Percentiles rank a stretch among this genome's conserved stretches.
Evolutionary conservation across 129 eudicot species (phyloP).

Genomic region (Deinandra increscens): DNA sequence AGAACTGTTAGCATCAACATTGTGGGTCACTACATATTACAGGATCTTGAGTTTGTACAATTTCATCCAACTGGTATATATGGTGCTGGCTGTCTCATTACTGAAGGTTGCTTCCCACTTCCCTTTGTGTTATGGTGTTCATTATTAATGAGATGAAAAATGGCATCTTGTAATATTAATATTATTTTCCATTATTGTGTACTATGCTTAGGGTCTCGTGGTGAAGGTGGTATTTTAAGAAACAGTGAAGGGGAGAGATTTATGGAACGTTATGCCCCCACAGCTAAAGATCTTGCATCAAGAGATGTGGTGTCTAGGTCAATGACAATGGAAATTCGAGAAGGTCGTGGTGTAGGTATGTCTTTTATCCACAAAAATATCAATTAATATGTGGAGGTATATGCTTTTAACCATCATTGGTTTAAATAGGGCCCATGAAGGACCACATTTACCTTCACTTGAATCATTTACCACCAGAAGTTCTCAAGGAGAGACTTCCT

Average conservation of each 20-base stretch:
- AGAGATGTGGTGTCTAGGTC: slow-evolving; percentile 98
- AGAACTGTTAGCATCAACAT: not conserved
- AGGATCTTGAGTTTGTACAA: slow-evolving; percentile 99
- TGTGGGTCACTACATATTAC: slow-evolving; percentile 24
- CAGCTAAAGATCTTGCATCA: slow-evolving; percentile 99
- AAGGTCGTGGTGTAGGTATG: slow-evolving; percentile 99
- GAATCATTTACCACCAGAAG: slow-evolving; percentile 97
- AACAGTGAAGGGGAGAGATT: slow-evolving; percentile 97
- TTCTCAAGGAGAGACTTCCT: slow-evolving; percentile 97
- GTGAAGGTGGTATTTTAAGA: slow-evolving; percentile 95
- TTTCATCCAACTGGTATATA: slow-evolving; percentile 98
- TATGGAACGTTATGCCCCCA: slow-evolving; percentile 99
- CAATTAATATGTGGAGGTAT: not conserved
- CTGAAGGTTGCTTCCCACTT: slow-evolving; percentile 64
- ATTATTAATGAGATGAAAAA: not conserved
- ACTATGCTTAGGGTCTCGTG: slow-evolving; percentile 72
- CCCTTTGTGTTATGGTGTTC: not conserved
- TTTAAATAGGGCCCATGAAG: slow-evolving; percentile 74
- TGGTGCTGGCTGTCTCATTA: slow-evolving; percentile 98
- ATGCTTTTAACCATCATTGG: slow-evolving; percentile 1
- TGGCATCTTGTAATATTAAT: not conserved
- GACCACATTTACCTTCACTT: slow-evolving; percentile 93
- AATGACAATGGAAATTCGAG: slow-evolving; percentile 98
- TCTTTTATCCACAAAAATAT: not conserved
- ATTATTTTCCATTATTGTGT: not conserved